Base-by-base conservation (phyloP, 371 early-diverging fungal genomes). In the Synchytrium microbalum region DNA sequence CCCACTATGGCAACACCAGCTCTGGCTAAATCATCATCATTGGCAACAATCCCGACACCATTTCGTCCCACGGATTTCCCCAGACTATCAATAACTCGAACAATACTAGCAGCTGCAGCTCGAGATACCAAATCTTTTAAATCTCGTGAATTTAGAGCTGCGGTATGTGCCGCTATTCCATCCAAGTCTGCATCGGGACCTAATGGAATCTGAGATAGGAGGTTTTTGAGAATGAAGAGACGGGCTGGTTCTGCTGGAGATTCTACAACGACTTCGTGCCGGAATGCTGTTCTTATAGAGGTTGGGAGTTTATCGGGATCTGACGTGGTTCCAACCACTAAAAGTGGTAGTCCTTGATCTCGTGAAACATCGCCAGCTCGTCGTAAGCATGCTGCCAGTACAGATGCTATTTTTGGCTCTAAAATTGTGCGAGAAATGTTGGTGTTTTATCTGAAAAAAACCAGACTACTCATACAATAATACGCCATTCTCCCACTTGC, bases 61-160 rank as follows among this genome's bases (percentile, higher is more conserved):
- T n/a, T 32, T 8, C 54, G 3, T 31, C 10, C 27, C 28, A 23
- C 13, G 46, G 68, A 27, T 10, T 33, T 54, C 52, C 29, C 28
- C 84, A 83, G 74, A 0, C 78, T 67, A 26, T 74, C 75, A 56
- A 81, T 75, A 53, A 86, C 82, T 28, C 89, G 82, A 26, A 85
- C 81, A 65, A 91, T 77, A 1, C 92, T 86, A 0, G 80, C 72
- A 13, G 79, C 67, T 28, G 85, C 88, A 0, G 92, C 88, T 46
- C 90, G 76, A 0, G 83, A 85, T 13, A 91, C 79, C 26, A 95
- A 69, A 66, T 86, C 84, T 0, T 77, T 84, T 13, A 96, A 74
- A 72, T 96, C 96, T 46, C 91, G 85, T 0, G 89, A 86, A 3
- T 90, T 86, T 59, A 96, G 79, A 2, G 93, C 93, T 2, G 97